Evolutionary conservation across 2,329 filamentous ascomycete species (phyloP).

Genomic region (Periconia macrospinosa): DNA sequence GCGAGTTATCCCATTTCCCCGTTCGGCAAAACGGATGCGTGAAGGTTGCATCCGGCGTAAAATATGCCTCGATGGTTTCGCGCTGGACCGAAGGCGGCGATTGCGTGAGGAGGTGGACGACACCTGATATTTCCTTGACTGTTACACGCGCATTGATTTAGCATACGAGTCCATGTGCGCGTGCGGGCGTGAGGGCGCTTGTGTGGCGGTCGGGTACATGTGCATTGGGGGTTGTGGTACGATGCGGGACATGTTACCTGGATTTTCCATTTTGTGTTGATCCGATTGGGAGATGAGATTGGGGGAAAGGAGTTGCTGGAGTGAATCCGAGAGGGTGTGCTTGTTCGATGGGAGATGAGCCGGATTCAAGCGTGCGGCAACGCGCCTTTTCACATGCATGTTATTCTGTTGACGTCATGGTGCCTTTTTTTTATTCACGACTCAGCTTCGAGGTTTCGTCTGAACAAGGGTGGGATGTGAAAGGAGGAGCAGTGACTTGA

Average conservation of each 20-base stretch:
- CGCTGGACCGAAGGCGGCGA: slow-evolving; percentile 68
- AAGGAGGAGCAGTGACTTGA: not conserved
- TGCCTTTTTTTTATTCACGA: not conserved
- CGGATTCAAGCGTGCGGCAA: not conserved
- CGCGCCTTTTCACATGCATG: not conserved
- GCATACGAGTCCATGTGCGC: not conserved
- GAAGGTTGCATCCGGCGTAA: slow-evolving; percentile 71
- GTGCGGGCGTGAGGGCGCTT: too few relatives aligned
- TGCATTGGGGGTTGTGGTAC: too few relatives aligned
- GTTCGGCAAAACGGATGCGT: slow-evolving; percentile 78
- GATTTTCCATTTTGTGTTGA: not conserved
- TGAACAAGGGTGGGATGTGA: too few relatives aligned
- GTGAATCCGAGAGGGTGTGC: not conserved
- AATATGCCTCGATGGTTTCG: slow-evolving; percentile 69
- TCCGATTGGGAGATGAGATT: not conserved
- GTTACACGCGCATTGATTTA: not conserved
- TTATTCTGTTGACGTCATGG: not conserved
- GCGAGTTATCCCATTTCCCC: slow-evolving; percentile 61
- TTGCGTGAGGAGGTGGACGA: slow-evolving; percentile 71
- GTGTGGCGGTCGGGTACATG: too few relatives aligned
- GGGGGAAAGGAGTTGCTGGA: not conserved
- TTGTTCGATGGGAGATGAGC: too few relatives aligned
- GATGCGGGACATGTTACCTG: not conserved
- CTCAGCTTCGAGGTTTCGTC: not conserved
- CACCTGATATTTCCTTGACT: slow-evolving; percentile 62